Percentiles rank a stretch among this genome's conserved stretches.
Conservation (phyloP, 2,329 filamentous ascomycete genomes). For the Cadophora sp. region DNA sequence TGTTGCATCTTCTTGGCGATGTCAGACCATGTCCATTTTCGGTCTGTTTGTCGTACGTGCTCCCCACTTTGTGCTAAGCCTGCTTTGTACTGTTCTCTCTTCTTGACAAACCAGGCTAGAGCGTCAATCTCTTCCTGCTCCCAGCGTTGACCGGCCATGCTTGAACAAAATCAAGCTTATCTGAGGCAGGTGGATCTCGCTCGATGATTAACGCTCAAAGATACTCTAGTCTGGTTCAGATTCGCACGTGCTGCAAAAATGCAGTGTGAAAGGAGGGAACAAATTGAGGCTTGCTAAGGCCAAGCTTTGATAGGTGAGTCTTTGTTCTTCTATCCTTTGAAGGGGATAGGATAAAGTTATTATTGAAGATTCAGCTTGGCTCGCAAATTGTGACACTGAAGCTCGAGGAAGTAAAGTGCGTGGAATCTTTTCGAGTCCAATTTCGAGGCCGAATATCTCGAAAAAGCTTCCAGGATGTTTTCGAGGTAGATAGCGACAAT, state of each 20-base stretch:
- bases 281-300: too few species aligned
- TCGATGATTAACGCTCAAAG: neutral
- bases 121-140: neutral
- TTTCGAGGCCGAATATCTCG: too few species aligned
- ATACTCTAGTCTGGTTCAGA: neutral
- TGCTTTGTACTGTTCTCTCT: neutral
- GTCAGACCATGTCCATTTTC: neutral
- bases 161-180: neutral
- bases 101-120: neutral
- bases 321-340: neutral
- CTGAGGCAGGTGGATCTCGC: neutral
- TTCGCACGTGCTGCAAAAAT: neutral
- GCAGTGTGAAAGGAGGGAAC: too few species aligned
- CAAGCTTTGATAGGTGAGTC: neutral
- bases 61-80: neutral
- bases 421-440: neutral
- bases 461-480: neutral
- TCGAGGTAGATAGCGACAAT: neutral
- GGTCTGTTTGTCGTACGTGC: neutral
- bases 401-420: neutral
- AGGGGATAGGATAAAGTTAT: neutral
- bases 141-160: slow-evolving; percentile 1
- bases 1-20: slow-evolving; percentile 8
- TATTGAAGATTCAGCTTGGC: neutral
- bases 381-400: neutral